A percentile compares a stretch with the other conserved stretches of the same genome.
These are phyloP conservation scores for Chlorella sp. DNA, from an alignment of 139 green algal genomes.

Conservation along the genomic window DNA sequence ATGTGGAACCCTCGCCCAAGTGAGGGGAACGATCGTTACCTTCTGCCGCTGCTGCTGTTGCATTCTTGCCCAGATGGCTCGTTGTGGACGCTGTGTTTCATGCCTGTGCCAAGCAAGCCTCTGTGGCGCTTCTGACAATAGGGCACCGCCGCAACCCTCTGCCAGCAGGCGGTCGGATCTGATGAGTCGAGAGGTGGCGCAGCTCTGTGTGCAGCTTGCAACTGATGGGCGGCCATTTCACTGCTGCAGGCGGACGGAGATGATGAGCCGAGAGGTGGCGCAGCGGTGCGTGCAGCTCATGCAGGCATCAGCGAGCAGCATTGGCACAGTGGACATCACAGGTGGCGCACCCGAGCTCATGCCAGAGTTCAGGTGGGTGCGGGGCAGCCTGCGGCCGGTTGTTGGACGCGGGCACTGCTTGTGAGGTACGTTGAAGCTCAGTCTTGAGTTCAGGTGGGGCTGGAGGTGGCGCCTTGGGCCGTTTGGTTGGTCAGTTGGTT, in stretches of 20 bases:
- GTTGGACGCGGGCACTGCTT: neutral
- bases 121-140: no score
- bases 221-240: no score
- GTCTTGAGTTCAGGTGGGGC: no score
- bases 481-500: no score
- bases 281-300: conserved; percentile 81
- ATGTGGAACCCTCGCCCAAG: neutral
- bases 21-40: neutral
- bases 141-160: no score
- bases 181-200: conserved; percentile 73
- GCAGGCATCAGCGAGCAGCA: neutral
- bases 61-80: no score
- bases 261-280: conserved; percentile 75
- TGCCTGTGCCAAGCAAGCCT: no score
- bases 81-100: no score
- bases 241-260: conserved; percentile 64
- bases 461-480: no score
- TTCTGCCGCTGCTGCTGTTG: neutral
- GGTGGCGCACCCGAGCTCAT: conserved; percentile 94
- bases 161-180: conserved; percentile 65
- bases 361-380: conserved; percentile 75
- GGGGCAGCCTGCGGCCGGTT: neutral
- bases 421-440: neutral
- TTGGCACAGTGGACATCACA: conserved; percentile 91
- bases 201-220: conserved; percentile 74